Evolutionary conservation across 208 protist species (phyloP).

Genomic region (Crithidia expoeki): DNA sequence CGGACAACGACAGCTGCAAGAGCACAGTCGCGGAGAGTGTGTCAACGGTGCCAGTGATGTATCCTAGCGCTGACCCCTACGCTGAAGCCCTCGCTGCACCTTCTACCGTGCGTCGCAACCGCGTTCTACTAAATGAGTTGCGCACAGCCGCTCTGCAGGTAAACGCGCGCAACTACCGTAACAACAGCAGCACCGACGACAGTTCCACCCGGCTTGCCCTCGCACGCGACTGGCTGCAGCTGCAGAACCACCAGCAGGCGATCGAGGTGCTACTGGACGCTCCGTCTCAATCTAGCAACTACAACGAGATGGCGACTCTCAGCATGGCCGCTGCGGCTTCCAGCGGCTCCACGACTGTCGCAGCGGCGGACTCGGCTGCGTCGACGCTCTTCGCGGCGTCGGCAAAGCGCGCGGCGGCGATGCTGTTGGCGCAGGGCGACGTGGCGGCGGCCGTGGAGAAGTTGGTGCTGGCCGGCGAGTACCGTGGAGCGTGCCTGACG

Average conservation of each 20-base stretch:
- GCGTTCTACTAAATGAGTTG: slow-evolving; percentile 51
- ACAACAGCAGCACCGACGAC: slow-evolving; percentile 54
- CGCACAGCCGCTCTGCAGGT: slow-evolving; percentile 40
- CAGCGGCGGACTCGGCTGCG: slow-evolving; percentile 24
- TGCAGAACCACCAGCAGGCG: slow-evolving; percentile 52
- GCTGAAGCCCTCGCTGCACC: slow-evolving; percentile 43
- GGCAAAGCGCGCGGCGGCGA: slow-evolving; percentile 64
- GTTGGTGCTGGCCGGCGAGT: slow-evolving; percentile 65
- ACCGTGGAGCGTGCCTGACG: slow-evolving; percentile 56
- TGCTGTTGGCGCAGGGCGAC: slow-evolving; percentile 70
- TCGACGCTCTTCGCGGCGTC: slow-evolving; percentile 49
- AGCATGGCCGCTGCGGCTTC: slow-evolving; percentile 64
- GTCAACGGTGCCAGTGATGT: slow-evolving; percentile 28
- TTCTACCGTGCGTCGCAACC: slow-evolving; percentile 51
- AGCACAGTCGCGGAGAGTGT: neutral
- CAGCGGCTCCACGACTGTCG: slow-evolving; percentile 8
- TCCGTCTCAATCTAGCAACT: slow-evolving; percentile 52
- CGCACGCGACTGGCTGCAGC: slow-evolving; percentile 62
- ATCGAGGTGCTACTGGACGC: slow-evolving; percentile 76
- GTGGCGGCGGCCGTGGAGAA: slow-evolving; percentile 79
- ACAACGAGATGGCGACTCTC: slow-evolving; percentile 68
- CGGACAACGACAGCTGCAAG: neutral
- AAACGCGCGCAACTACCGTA: slow-evolving; percentile 34
- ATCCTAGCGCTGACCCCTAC: slow-evolving; percentile 49
- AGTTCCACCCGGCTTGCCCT: slow-evolving; percentile 43